Conservation (phyloP, 345 rosid species). For the Erucastrum elatum region DNA sequence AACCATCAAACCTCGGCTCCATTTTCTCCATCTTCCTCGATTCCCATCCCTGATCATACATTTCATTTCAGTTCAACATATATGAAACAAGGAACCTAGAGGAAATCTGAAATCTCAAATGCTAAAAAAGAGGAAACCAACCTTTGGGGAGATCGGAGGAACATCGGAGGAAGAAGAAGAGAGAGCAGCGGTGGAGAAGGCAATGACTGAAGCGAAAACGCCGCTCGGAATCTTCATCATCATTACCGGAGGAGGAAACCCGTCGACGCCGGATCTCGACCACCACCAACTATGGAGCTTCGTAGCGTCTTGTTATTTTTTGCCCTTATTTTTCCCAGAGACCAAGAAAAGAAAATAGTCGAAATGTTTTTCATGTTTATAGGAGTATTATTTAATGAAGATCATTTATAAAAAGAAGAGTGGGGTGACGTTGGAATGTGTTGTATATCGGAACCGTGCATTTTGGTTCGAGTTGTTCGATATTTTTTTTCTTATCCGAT, state of each 20-base stretch:
- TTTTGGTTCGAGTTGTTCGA: background rate
- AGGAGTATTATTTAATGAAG: background rate
- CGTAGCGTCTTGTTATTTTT: constrained; percentile 4
- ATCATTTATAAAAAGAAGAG: background rate
- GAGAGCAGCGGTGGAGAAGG: constrained; percentile 31
- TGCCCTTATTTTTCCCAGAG: background rate
- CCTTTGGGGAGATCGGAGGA: constrained; percentile 28
- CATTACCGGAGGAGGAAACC: constrained; percentile 17
- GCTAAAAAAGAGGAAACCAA: constrained; percentile 23
- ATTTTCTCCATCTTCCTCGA: constrained; percentile 50
- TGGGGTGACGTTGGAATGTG: background rate
- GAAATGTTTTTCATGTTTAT: background rate
- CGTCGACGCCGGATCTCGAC: constrained; percentile 39
- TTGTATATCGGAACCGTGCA: background rate
- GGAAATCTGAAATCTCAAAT: constrained; percentile 15
- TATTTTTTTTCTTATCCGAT: background rate
- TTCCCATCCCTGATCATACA: constrained; percentile 40
- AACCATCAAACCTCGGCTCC: constrained; percentile 74
- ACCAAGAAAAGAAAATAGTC: background rate
- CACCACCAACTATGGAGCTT: constrained; percentile 27
- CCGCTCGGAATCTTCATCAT: constrained; percentile 28
- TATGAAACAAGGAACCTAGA: background rate
- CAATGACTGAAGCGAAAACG: constrained; percentile 33
- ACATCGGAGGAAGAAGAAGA: constrained; percentile 30
- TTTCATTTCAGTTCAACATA: background rate